Base-by-base conservation (phyloP, 352 stramenopile genomes). In the Plasmopara halstedii region DNA sequence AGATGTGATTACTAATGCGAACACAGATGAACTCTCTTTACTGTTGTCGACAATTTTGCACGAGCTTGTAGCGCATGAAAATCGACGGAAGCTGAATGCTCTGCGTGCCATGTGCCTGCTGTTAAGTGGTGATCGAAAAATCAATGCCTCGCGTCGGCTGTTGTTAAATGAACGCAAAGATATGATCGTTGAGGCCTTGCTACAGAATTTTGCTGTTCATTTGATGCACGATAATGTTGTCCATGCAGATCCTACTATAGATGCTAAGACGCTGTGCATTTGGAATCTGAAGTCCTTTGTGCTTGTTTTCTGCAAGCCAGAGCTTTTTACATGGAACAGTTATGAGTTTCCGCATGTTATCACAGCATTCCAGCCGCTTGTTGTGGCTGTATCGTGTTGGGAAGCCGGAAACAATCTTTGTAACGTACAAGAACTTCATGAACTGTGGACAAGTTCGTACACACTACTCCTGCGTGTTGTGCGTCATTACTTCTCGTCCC, bases 361-460 rank as follows among this genome's bases (percentile, higher is more conserved):
- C 23, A 50, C 62, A 6, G 74, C 65, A 3, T 88, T 94, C 42
- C 68, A 85, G 50, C 69, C 78, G 19, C 44, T 94, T 5, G 25
- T 70, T 1, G 50, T 52, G 2, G 43, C 66, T 2, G 49, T 68
- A 0, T 48, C 66, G 11, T 53, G 42, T 13, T 69, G 45, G 36
- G 62, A 76, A 37, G 46, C 48, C 32, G 35, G 35, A 14, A 50
- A 6, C 10, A 46, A 62, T 17, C 6, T 26, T 0, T 57, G 62
- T 13, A 31, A 42, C 4, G 67, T 40, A 8, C 14, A 62, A 8
- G 68, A 85, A 22, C 29, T 90, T n/a, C 68, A 90, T 56, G 54
- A 75, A 21, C 19, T 94, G 35, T 94, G 79, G 78, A 76, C 70
- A 48, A 53, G 82, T 42, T 88, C 79, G 46, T 94, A 94, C 56